Evolutionary conservation across 768 basidiomycete genomes (phyloP).

Genomic region (Galerina sulciceps): DNA sequence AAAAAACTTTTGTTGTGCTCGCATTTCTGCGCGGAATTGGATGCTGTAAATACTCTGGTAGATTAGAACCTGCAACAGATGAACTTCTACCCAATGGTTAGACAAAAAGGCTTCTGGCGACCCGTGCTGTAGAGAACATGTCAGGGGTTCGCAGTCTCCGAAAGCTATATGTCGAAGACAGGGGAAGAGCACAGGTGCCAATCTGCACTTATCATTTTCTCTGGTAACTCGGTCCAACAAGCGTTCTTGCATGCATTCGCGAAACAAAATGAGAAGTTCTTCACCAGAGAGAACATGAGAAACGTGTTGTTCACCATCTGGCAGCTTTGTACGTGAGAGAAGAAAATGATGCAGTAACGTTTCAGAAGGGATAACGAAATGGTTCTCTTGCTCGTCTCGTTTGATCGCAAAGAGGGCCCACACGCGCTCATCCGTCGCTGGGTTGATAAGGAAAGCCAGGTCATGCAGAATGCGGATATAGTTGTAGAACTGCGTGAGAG

Average conservation of each 20-base stretch:
- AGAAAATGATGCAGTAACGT: constrained; percentile 26
- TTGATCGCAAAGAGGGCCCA: constrained; percentile 39
- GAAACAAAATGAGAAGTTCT: neutral
- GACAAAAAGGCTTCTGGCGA: constrained; percentile 35
- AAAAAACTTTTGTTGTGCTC: constrained; percentile 20
- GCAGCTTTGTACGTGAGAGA: neutral
- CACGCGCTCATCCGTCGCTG: constrained; percentile 21
- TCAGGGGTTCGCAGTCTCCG: constrained; percentile 31
- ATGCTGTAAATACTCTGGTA: constrained; percentile 35
- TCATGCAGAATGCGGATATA: constrained; percentile 39
- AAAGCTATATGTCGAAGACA: constrained; percentile 31
- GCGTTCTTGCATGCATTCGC: constrained; percentile 5
- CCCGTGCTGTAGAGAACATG: constrained; percentile 44
- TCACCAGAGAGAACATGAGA: neutral
- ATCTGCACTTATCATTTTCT: constrained; percentile 12
- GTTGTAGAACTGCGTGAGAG: constrained; percentile 35
- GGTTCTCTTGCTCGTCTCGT: constrained; percentile 25
- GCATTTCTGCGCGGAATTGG: constrained; percentile 12
- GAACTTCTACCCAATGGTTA: constrained; percentile 44
- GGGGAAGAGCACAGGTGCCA: constrained; percentile 1
- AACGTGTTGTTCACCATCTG: neutral
- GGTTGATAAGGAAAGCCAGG: constrained; percentile 30
- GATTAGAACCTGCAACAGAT: constrained; percentile 55
- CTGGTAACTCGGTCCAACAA: constrained; percentile 15
- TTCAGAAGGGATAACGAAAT: constrained; percentile 27